phyloP scores from a whole-genome alignment of 2,329 filamentous ascomycete genomes.

The Cladosporium sp. region DNA sequence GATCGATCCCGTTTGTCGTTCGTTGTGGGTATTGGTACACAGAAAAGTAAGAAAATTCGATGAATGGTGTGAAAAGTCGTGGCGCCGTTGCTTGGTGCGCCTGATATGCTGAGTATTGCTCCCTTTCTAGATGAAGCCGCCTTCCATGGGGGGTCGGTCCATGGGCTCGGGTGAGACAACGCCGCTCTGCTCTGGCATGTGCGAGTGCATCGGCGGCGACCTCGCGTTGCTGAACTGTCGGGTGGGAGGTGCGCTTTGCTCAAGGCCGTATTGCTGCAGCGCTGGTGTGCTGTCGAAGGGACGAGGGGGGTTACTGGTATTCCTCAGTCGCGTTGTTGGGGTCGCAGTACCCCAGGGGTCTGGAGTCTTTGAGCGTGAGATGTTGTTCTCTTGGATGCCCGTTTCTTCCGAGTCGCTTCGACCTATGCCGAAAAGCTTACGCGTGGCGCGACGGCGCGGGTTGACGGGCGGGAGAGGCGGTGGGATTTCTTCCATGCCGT shows the following conservation, averaged over 20 bases:
- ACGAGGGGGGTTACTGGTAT: constrained; percentile 12
- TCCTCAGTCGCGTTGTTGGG: background rate
- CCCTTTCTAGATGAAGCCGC: constrained; percentile 15
- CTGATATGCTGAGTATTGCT: background rate
- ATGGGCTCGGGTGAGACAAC: constrained; percentile 7
- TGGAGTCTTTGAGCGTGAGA: constrained; percentile 25
- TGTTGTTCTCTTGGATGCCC: background rate
- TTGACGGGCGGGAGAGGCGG: constrained; percentile 62
- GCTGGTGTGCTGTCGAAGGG: constrained; percentile 24
- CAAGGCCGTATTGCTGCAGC: constrained; percentile 22
- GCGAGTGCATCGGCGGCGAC: constrained; percentile 13
- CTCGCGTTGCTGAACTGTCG: constrained; percentile 13
- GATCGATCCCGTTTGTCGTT: constrained; percentile 2
- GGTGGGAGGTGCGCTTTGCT: constrained; percentile 13
- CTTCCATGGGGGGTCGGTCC: constrained; percentile 16
- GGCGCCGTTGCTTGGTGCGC: background rate
- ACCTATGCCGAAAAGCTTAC: constrained; percentile 34
- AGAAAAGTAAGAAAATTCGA: background rate
- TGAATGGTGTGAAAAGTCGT: background rate
- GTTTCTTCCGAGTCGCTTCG: constrained; percentile 21
- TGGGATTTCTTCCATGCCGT: constrained; percentile 49
- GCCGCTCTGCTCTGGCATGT: constrained; percentile 10
- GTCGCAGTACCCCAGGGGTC: constrained; percentile 24
- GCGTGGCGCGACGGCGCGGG: constrained; percentile 54
- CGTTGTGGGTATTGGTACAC: constrained; percentile 13